These are phyloP conservation scores for Buxus sempervirens DNA, from an alignment of 164 flowering plant species.

Conservation along the genomic window DNA sequence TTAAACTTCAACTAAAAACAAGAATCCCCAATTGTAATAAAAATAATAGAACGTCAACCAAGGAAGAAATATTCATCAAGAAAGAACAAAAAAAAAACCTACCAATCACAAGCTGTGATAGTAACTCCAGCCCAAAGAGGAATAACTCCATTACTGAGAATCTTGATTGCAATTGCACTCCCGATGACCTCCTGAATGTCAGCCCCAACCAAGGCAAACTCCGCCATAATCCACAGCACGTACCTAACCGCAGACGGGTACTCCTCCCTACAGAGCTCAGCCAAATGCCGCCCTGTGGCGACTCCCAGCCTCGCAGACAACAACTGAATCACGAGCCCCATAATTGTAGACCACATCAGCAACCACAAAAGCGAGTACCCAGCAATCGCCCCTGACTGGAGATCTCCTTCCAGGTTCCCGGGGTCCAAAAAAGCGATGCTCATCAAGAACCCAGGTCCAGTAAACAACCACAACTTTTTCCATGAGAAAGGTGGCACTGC, in stretches of 20 bases:
- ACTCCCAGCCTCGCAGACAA: conserved; percentile 57
- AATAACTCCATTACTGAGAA: conserved; percentile 47
- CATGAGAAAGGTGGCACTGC: conserved; percentile 63
- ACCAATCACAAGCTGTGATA: conserved; percentile 67
- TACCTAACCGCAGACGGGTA: conserved; percentile 49
- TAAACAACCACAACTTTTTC: conserved; percentile 75
- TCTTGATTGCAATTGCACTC: conserved; percentile 59
- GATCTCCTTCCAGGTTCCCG: conserved; percentile 78
- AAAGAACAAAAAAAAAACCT: conserved; percentile 2
- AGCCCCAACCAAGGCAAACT: conserved; percentile 59
- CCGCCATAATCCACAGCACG: conserved; percentile 60
- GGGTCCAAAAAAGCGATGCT: conserved; percentile 81
- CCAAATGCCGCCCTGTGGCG: conserved; percentile 48
- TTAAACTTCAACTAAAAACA: too few relatives aligned
- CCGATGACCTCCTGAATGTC: conserved; percentile 75
- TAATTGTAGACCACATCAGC: conserved; percentile 68
- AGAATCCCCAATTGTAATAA: neutral
- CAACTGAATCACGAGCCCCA: conserved; percentile 57
- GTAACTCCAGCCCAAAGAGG: conserved; percentile 77
- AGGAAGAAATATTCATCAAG: neutral
- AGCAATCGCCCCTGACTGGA: conserved; percentile 76
- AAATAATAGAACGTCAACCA: neutral
- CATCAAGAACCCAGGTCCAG: conserved; percentile 79
- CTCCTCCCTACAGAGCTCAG: conserved; percentile 61
- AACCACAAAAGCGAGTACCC: conserved; percentile 78